A percentile compares a stretch with the other conserved stretches of the same genome.
Evolutionary conservation across 495 filamentous ascomycete species (phyloP).

Genomic region (Tuber aestivum): DNA sequence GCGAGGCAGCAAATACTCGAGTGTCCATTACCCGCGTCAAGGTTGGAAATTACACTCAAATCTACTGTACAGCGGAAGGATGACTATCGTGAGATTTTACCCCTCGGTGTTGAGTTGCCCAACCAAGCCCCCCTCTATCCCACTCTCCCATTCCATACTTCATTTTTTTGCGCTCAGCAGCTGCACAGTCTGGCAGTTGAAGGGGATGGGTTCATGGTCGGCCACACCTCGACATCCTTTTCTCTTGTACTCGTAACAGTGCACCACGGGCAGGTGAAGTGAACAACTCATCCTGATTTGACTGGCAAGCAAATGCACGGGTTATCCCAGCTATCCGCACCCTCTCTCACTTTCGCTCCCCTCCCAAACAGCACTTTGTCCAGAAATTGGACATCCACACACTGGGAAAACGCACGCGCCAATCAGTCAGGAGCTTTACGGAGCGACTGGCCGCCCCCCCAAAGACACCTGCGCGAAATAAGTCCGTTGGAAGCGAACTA

Average conservation of each 20-base stretch:
- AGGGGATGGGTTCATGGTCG: neutral
- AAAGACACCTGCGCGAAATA: slow-evolving; percentile 4
- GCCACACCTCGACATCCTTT: neutral
- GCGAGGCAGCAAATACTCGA: neutral
- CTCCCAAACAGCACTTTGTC: neutral
- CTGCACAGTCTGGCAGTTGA: neutral
- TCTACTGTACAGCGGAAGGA: neutral
- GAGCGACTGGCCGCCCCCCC: neutral
- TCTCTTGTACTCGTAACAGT: too few species aligned
- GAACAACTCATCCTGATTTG: neutral
- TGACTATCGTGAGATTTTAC: neutral
- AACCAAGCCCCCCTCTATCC: neutral
- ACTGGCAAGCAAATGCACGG: neutral
- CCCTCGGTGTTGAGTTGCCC: neutral
- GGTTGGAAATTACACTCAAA: neutral
- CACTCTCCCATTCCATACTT: neutral
- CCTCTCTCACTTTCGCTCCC: neutral
- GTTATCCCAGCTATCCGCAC: neutral
- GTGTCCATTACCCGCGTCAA: neutral
- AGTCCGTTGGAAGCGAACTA: neutral
- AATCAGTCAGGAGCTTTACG: neutral
- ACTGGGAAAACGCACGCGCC: neutral
- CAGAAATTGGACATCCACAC: neutral
- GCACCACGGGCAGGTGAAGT: neutral
- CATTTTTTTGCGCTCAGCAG: neutral